Percentiles rank a stretch among this genome's conserved stretches.
phyloP scores from a whole-genome alignment of 1,284 basidiomycete species.

The Amanita bisporigera region DNA sequence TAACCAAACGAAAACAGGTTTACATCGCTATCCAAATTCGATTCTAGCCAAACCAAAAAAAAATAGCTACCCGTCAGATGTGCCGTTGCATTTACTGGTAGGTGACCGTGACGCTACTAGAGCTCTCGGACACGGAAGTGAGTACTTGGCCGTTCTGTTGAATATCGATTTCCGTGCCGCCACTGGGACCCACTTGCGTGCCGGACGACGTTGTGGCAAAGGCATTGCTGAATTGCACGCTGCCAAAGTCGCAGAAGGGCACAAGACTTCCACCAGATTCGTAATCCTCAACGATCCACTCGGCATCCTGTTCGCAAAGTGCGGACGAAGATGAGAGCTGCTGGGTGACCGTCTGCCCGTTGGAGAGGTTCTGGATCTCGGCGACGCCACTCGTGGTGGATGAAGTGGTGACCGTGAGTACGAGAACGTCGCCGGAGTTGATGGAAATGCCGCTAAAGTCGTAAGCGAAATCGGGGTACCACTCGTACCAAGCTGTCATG shows the following conservation, averaged over 20 bases:
- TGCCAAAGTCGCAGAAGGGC: constrained; percentile 47
- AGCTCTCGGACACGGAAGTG: constrained; percentile 30
- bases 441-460: constrained; percentile 43
- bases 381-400: constrained; percentile 22
- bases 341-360: constrained; percentile 41
- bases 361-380: constrained; percentile 17
- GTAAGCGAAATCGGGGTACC: constrained; percentile 45
- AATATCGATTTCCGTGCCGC: constrained; percentile 38
- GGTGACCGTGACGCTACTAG: constrained; percentile 30
- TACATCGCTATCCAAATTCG: no score
- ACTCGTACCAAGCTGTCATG: constrained; percentile 45
- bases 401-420: constrained; percentile 9
- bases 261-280: constrained; percentile 38
- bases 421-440: constrained; percentile 40
- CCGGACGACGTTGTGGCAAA: constrained; percentile 21
- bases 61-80: no score
- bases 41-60: no score
- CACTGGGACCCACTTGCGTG: constrained; percentile 24
- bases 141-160: constrained; percentile 36
- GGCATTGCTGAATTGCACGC: constrained; percentile 35
- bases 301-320: constrained; percentile 44
- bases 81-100: constrained; percentile 15
- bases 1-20: no score
- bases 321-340: constrained; percentile 37
- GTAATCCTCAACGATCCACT: constrained; percentile 49